phyloP scores from a whole-genome alignment of 164 flowering plant species.

The Piper longum region DNA sequence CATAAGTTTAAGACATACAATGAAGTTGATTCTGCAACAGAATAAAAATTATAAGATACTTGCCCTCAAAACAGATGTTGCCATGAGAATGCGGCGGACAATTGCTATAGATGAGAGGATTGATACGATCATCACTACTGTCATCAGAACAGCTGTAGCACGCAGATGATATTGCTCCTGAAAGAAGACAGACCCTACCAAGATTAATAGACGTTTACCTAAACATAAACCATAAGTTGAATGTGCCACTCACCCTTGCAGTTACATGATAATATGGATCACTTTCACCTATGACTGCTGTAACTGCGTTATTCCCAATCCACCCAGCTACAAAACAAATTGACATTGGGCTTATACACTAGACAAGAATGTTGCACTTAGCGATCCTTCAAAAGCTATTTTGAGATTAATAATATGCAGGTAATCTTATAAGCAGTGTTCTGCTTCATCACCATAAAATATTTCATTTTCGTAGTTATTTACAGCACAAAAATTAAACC shows the following conservation, averaged over 20 bases:
- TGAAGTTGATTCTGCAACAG: not conserved
- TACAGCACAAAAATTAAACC: no score
- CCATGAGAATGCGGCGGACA: slow-evolving; percentile 86
- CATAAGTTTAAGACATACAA: no score
- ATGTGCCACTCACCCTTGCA: slow-evolving; percentile 57
- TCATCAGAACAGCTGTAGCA: slow-evolving; percentile 68
- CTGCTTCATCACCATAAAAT: no score
- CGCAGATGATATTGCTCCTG: slow-evolving; percentile 82
- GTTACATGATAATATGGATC: slow-evolving; percentile 64
- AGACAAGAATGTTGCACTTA: not conserved
- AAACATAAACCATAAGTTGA: slow-evolving; percentile 5
- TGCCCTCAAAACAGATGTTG: slow-evolving; percentile 91
- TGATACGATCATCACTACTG: slow-evolving; percentile 49
- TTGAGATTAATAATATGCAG: no score
- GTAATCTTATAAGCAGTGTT: no score
- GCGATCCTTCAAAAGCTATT: no score
- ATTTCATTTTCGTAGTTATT: no score
- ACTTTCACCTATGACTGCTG: slow-evolving; percentile 83
- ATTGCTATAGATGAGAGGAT: slow-evolving; percentile 81
- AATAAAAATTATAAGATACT: slow-evolving; percentile 8
- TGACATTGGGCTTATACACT: not conserved
- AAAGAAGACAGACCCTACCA: slow-evolving; percentile 3
- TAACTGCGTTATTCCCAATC: slow-evolving; percentile 77
- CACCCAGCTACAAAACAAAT: slow-evolving; percentile 67
- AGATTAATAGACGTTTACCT: not conserved